These are phyloP conservation scores for Anacardium occidentale DNA, from an alignment of 345 rosid genomes.

Conservation along the genomic window DNA sequence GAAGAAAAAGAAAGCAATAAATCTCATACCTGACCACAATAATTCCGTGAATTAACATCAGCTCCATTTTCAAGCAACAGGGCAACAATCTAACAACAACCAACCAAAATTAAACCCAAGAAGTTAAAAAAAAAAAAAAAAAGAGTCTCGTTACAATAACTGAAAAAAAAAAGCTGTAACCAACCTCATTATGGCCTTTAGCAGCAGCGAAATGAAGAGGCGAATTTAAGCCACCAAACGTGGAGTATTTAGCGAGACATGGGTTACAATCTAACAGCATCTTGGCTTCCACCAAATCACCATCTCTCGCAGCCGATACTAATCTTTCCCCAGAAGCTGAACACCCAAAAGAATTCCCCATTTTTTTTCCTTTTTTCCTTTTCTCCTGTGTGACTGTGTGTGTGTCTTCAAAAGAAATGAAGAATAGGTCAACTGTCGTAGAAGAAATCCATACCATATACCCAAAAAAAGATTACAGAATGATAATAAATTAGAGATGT, in stretches of 20 bases:
- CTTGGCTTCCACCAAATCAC: slow-evolving; percentile 94
- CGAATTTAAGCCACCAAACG: slow-evolving; percentile 97
- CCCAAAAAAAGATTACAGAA: no score
- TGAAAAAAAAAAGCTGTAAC: not conserved
- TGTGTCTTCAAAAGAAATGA: slow-evolving; percentile 7
- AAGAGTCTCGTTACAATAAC: not conserved
- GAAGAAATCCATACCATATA: not conserved
- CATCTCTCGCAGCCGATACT: slow-evolving; percentile 98
- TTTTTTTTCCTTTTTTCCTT: slow-evolving; percentile 26
- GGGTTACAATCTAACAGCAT: slow-evolving; percentile 97
- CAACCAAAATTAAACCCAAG: slow-evolving; percentile 15
- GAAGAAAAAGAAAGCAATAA: not conserved
- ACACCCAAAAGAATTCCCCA: slow-evolving; percentile 99
- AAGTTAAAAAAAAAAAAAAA: not conserved
- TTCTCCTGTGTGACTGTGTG: no score
- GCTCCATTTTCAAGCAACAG: slow-evolving; percentile 93
- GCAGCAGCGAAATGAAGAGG: slow-evolving; percentile 99
- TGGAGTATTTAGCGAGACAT: slow-evolving; percentile 92
- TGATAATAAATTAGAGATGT: no score
- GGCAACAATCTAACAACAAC: slow-evolving; percentile 59
- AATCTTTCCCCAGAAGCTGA: slow-evolving; percentile 98
- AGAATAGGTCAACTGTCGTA: slow-evolving; percentile 62
- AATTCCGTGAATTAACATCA: slow-evolving; percentile 92
- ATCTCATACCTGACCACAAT: slow-evolving; percentile 82
- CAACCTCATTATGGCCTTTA: slow-evolving; percentile 97